Evolutionary conservation across 1,284 basidiomycete genomes (phyloP), one percentile per base, ranked within the genome.

Genomic region (Anthracocystis panici-leucophaei): DNA sequence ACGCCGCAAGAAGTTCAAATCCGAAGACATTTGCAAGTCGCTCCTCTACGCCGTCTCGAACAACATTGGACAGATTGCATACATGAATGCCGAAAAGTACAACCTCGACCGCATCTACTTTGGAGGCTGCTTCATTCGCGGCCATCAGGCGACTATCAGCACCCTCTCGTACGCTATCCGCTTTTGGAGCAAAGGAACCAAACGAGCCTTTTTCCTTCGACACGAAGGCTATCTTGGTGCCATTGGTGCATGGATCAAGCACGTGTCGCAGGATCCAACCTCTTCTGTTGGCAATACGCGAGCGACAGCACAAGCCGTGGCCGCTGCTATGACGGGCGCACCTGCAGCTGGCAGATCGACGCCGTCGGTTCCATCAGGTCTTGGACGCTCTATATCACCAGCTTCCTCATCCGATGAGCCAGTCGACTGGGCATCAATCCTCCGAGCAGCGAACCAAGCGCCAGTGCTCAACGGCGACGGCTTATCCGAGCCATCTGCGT

Each of bases 31-130:
- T 83, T 94, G 93, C 87, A 92, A 91, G 85, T 83, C 77, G 61
- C 87, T 99, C 81, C 88, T 99, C 31, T 99, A 98, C 86, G 96
- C 95, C 18, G 91, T 99, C 69, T 95, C 93, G 78, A 99, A 99
- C 87, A 99, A 99, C 86, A 99, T 99, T 80, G 97, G 97, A 6
- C 97, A 99, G 86, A 98, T 99, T 87, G 97, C 97, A 65, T 97
- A 96, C 87, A 97, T 99, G 96, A 99, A 99, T 84, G 97, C 97
- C 52, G 97, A 99, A 86, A 98, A 99, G 88, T 97, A 98, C 86
- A 92, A 94, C 72, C 87, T 99, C 64, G 94, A 98, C 82, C 91
- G 93, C 81, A 98, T 99, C 78, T 99, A 98, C 88, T 99, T 99
- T 88, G 95, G 96, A 16, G 97, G 97, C 3, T 98, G 93, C 87